Evolutionary conservation across 768 basidiomycete genomes (phyloP), one percentile per base, ranked within the genome.

Genomic region (Xanthoconium purpureum): DNA sequence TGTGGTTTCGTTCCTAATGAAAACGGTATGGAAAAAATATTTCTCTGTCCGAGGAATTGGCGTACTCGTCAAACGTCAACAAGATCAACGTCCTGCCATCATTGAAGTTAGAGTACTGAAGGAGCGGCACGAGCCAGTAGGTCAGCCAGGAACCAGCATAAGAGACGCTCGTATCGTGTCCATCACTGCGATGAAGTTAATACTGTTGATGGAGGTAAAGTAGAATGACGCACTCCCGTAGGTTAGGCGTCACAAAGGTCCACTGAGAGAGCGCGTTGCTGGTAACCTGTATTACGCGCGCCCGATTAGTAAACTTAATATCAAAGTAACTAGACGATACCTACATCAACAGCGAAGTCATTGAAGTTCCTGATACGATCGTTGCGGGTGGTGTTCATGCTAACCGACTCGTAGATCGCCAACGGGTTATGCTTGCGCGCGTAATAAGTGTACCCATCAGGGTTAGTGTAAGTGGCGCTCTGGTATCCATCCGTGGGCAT

Each of bases 161-260:
- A 52, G 72, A 76, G 56, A 83, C 68, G 20, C 72, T 75, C 2
- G 85, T 85, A 65, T 87, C 84, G 57, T 85, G 85, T 1, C 70
- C 84, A 56, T 85, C 84, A 62, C 85, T 78, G 47, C 76, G 63
- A 32, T 24, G 8, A 28, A 15, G 18, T 56, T 7, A 49, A 13
- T 7, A 33, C 28, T 15, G 14, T 14, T 28, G 5, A 14, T 3
- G 2, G 17, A 6, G 7, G 17, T 2, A 40, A 35, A 35, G 24
- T 24, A 35, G 52, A 9, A 11, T 36, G n/a, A 58, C 70, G 5
- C 29, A 66, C 69, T 71, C 47, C 32, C 56, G 58, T 11, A 83
- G 71, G 65, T 87, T 87, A 12, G 85, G 85, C 1, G 85, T 85
- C 52, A 87, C 74, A 57, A 82, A 85, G 9, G 75, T 60, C 82